Conservation (phyloP, 495 filamentous ascomycete genomes). For the Emericellopsis terricola region DNA sequence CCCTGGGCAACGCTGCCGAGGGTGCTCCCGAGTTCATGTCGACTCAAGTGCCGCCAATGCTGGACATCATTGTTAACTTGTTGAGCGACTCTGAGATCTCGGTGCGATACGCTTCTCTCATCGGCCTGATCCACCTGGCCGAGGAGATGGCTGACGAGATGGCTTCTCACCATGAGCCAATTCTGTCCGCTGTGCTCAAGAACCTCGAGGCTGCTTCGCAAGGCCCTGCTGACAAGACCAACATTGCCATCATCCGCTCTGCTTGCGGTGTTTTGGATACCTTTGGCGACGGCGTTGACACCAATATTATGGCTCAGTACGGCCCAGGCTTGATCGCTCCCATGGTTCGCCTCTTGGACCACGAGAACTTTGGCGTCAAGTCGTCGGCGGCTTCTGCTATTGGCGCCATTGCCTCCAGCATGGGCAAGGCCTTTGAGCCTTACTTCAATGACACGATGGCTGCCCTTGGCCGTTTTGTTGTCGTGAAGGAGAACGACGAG, state of each 20-base stretch:
- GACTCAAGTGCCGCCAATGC: conserved; percentile 69
- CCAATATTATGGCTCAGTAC: conserved; percentile 64
- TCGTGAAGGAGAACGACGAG: conserved; percentile 73
- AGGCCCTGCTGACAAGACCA: conserved; percentile 37
- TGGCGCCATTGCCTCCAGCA: conserved; percentile 71
- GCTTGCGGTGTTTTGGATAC: conserved; percentile 85
- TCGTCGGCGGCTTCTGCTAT: conserved; percentile 73
- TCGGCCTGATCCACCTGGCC: conserved; percentile 71
- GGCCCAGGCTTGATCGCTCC: conserved; percentile 67
- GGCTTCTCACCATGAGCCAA: conserved; percentile 56
- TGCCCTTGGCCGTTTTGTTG: conserved; percentile 62
- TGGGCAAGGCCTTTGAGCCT: conserved; percentile 66
- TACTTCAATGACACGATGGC: conserved; percentile 84
- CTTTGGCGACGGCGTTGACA: conserved; percentile 74
- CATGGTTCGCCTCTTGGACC: conserved; percentile 60
- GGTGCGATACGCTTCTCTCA: conserved; percentile 72
- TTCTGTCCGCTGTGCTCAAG: conserved; percentile 70
- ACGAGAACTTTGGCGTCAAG: conserved; percentile 80
- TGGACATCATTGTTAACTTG: conserved; percentile 71
- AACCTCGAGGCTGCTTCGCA: conserved; percentile 66
- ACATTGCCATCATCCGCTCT: conserved; percentile 68
- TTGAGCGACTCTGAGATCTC: conserved; percentile 64
- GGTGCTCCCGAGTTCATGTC: conserved; percentile 92
- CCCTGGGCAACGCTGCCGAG: conserved; percentile 86
- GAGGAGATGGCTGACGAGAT: conserved; percentile 88